Evolutionary conservation across 805 yeast genomes (phyloP), one percentile per base, ranked within the genome.

Genomic region (Saccharomycopsis synnaedendra): DNA sequence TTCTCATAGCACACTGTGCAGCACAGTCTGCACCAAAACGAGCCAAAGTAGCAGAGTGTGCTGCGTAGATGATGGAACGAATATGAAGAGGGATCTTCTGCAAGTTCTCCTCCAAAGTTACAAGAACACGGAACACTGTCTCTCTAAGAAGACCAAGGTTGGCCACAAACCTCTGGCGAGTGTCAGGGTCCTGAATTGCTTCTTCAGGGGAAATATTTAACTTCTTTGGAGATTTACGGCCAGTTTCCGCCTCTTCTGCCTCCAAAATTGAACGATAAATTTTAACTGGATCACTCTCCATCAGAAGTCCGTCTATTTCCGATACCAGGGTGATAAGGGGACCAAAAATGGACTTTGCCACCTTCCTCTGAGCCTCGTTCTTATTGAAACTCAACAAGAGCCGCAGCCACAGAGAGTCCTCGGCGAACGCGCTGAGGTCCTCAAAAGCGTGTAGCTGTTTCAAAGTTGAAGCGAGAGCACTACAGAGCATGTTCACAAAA

Each of bases 241-340:
- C 44, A 19, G 19, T 19, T 19, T 19, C 19, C 19, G 19, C 19
- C 19, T 19, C 19, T 38, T 42, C 41, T 59, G 32, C 10, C 53
- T 51, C 47, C 6, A 48, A 43, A 10, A 41, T n/a, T 27, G 45
- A 42, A 67, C 74, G 29, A 58, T 75, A 75, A 31, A 85, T 80
- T 10, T 65, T 63, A 3, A 75, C 60, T 2, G 97, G 97, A 60
- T 89, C 85, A 47, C 89, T 78, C 58, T 89, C 96, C 54, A 87
- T 77, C 47, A 80, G 79, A 7, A 80, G 60, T 4, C 64, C 65
- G 5, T 62, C 59, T 32, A 64, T 63, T 19, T 59, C 55, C 10
- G 63, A 50, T 6, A 75, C 55, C 10, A 56, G 58, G 30, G 64
- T 62, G 3, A 74, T 59, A 27, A 72, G 54, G 1, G 70, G 63